These are phyloP conservation scores for Blastocystis sp. DNA, from an alignment of 352 stramenopile genomes.

Conservation along the genomic window DNA sequence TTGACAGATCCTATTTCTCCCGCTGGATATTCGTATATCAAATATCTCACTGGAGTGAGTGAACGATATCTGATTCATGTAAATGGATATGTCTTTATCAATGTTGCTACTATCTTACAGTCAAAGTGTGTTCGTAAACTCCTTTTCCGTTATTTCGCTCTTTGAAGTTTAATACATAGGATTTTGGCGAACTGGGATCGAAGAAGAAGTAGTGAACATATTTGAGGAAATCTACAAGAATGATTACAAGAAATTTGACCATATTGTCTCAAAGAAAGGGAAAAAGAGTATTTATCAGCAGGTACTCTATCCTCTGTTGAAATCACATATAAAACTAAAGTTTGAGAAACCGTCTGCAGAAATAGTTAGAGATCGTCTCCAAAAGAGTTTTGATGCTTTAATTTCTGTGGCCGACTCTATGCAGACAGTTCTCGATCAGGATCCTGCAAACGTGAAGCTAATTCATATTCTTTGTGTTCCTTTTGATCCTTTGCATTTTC, in stretches of 20 bases:
- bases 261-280: background rate
- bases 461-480: background rate
- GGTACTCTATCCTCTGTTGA: constrained; percentile 7
- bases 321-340: background rate
- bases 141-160: background rate
- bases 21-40: background rate
- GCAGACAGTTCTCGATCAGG: background rate
- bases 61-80: constrained; percentile 13
- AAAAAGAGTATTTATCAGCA: background rate
- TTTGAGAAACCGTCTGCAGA: background rate
- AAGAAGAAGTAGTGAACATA: background rate
- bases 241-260: background rate
- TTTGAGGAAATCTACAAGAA: background rate
- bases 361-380: background rate
- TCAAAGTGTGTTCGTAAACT: background rate
- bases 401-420: background rate
- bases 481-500: background rate
- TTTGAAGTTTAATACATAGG: background rate
- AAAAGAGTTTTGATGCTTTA: background rate
- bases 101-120: background rate
- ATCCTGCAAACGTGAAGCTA: background rate
- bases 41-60: background rate
- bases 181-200: background rate
- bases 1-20: constrained; percentile 6
- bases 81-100: constrained; percentile 34